A percentile compares a stretch with the other conserved stretches of the same genome.
These are phyloP conservation scores for Trichomonas gallinae DNA, from an alignment of 208 protist species.

Conservation along the genomic window DNA sequence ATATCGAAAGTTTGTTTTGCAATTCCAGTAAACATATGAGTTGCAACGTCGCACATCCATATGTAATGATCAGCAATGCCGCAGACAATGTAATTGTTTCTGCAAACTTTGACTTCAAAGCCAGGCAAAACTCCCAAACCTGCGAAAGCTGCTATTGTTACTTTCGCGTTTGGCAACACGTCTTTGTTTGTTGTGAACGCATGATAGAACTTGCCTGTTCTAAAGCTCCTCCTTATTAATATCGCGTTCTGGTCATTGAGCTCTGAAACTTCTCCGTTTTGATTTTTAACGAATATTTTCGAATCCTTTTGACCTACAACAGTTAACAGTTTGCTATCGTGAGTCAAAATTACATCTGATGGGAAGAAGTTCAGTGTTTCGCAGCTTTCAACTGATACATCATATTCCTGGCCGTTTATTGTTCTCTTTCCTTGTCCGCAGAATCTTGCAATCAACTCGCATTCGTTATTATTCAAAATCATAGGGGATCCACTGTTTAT, in stretches of 20 bases:
- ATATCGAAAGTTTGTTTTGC: neutral
- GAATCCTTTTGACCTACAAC: neutral
- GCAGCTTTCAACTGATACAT: neutral
- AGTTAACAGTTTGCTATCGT: neutral
- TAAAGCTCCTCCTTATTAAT: neutral
- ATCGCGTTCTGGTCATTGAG: neutral
- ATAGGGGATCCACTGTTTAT: neutral
- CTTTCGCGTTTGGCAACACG: neutral
- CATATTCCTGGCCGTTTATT: neutral
- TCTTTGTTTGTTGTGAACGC: neutral
- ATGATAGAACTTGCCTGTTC: neutral
- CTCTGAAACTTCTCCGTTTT: neutral
- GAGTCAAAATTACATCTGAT: neutral
- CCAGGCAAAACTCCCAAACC: neutral
- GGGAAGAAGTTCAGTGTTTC: neutral
- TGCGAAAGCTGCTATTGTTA: neutral
- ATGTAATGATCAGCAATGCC: neutral
- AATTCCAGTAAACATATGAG: neutral
- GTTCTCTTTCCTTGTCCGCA: neutral
- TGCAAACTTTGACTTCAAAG: neutral
- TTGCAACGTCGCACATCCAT: neutral
- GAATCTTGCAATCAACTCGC: neutral
- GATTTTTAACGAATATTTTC: neutral
- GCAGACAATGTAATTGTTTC: neutral
- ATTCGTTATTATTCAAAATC: neutral